These are phyloP conservation scores for Sclerotinia trifoliorum DNA, from an alignment of 2,329 filamentous ascomycete genomes.

Conservation along the genomic window DNA sequence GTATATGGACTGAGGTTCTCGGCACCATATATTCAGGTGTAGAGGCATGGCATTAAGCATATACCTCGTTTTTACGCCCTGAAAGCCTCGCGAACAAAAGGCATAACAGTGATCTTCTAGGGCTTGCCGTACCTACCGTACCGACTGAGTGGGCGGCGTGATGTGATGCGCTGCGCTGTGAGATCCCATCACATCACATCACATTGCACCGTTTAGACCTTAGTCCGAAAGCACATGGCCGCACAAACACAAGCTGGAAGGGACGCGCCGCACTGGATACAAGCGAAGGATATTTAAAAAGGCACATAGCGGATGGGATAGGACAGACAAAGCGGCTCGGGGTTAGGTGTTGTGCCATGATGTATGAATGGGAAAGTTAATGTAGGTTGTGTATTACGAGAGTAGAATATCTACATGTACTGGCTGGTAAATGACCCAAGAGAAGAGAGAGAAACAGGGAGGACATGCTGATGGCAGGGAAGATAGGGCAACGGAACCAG, in stretches of 20 bases:
- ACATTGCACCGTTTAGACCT: conserved; percentile 22
- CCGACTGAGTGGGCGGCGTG: conserved; percentile 22
- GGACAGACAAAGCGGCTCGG: conserved; percentile 11
- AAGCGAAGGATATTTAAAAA: conserved; percentile 14
- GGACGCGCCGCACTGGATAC: not conserved
- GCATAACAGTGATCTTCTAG: conserved; percentile 9
- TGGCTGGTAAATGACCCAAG: conserved; percentile 18
- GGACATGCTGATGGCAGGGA: conserved; percentile 19
- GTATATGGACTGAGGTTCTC: not conserved
- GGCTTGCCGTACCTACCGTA: conserved; percentile 14
- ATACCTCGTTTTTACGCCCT: not conserved
- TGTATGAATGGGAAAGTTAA: not conserved
- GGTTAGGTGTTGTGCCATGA: not conserved
- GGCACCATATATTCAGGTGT: not conserved
- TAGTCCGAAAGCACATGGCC: conserved; percentile 11
- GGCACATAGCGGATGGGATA: conserved; percentile 9
- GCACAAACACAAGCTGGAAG: conserved; percentile 16
- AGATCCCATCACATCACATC: conserved; percentile 2
- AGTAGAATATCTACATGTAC: not conserved
- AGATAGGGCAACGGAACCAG: conserved; percentile 18
- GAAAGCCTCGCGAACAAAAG: conserved; percentile 10
- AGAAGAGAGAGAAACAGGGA: conserved; percentile 9
- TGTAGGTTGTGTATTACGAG: not conserved
- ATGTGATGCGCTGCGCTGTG: conserved; percentile 5
- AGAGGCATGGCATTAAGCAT: not conserved